Evolutionary conservation across 164 flowering plant species (phyloP).

Genomic region (Malania oleifera): DNA sequence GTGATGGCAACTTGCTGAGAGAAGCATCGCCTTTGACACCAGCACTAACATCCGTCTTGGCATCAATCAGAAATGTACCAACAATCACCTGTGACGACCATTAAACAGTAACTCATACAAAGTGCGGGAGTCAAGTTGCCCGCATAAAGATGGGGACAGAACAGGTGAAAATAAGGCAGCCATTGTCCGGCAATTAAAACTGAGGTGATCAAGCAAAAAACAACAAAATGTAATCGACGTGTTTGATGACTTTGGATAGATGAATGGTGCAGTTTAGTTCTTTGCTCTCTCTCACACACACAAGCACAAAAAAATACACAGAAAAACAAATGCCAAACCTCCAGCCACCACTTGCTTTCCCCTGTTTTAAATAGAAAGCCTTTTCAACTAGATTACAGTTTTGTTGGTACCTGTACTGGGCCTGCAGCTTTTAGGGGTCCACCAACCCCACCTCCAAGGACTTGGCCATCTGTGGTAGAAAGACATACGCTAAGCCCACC

Average conservation of each 20-base stretch:
- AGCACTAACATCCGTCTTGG: constrained; percentile 34
- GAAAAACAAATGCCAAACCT: too few species aligned
- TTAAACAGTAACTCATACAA: not conserved
- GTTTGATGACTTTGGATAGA: too few species aligned
- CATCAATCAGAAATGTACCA: constrained; percentile 49
- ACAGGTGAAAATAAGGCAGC: not conserved
- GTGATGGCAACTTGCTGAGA: constrained; percentile 32
- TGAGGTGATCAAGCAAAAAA: too few species aligned
- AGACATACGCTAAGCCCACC: constrained; percentile 91
- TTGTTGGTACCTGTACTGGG: constrained; percentile 70
- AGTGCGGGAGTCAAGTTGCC: not conserved
- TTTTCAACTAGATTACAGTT: not conserved
- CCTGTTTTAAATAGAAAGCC: not conserved
- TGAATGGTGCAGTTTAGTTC: too few species aligned
- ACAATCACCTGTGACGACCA: constrained; percentile 44
- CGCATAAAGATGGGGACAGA: not conserved
- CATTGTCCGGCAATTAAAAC: not conserved
- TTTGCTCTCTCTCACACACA: too few species aligned
- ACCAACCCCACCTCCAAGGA: constrained; percentile 86
- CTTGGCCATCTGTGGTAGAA: constrained; percentile 64
- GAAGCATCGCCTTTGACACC: constrained; percentile 38
- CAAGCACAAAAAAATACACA: too few species aligned
- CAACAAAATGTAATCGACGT: too few species aligned
- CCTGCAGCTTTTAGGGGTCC: constrained; percentile 81
- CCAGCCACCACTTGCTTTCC: too few species aligned